phyloP scores from a whole-genome alignment of 768 basidiomycete species.

The Tubosaeta brunneosetosa region DNA sequence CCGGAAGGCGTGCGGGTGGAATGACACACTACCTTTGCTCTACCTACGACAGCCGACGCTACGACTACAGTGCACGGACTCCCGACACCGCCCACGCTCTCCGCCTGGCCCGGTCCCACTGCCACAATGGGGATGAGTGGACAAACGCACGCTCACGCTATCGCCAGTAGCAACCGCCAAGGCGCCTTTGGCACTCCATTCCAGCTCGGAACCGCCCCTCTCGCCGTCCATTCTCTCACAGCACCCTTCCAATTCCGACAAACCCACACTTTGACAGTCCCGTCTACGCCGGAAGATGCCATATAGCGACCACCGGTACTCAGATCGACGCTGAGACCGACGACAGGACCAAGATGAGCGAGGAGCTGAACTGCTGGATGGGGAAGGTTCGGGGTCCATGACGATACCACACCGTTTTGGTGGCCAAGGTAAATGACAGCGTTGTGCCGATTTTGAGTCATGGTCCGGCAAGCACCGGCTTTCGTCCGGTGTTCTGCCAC shows the following conservation, averaged over 20 bases:
- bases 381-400: conserved; percentile 94
- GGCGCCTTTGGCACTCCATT: conserved; percentile 84
- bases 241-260: conserved; percentile 92
- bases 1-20: too few species aligned
- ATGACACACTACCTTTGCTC: too few species aligned
- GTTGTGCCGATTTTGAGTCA: conserved; percentile 90
- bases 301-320: conserved; percentile 85
- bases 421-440: conserved; percentile 95
- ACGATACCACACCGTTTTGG: conserved; percentile 89
- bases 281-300: conserved; percentile 85
- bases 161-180: conserved; percentile 81
- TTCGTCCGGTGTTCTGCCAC: conserved; percentile 87
- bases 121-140: not conserved
- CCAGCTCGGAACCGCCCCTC: conserved; percentile 66
- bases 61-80: too few species aligned
- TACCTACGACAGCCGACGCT: too few species aligned
- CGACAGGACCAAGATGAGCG: conserved; percentile 85
- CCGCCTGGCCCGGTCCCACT: too few species aligned
- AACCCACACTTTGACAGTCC: conserved; percentile 94
- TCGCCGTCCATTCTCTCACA: conserved; percentile 71
- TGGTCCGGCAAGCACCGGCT: conserved; percentile 75
- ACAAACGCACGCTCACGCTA: conserved; percentile 64
- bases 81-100: too few species aligned
- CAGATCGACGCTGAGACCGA: conserved; percentile 77
- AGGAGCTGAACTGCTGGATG: conserved; percentile 89